Conservation (phyloP, 2,329 filamentous ascomycete species). For the Coniochaeta ligniaria region DNA sequence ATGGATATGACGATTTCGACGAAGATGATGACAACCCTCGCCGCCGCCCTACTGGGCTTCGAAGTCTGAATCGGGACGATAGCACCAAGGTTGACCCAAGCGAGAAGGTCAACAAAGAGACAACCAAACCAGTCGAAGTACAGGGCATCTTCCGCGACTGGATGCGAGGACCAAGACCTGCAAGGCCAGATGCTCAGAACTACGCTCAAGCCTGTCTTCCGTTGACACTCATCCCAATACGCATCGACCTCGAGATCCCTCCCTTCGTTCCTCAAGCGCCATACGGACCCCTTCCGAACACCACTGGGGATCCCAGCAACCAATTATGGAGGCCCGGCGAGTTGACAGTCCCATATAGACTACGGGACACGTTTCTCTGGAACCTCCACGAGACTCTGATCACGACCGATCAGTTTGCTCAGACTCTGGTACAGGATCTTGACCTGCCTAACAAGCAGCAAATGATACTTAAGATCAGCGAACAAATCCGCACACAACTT, state of each 20-base stretch:
- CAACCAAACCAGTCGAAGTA: slow-evolving; percentile 68
- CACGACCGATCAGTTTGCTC: slow-evolving; percentile 94
- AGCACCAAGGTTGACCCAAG: slow-evolving; percentile 54
- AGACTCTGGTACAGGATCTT: slow-evolving; percentile 81
- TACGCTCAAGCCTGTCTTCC: slow-evolving; percentile 68
- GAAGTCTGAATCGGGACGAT: slow-evolving; percentile 76
- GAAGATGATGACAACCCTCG: slow-evolving; percentile 69
- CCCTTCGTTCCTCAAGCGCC: slow-evolving; percentile 63
- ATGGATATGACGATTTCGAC: slow-evolving; percentile 77
- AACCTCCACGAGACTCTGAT: slow-evolving; percentile 92
- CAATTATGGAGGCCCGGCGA: slow-evolving; percentile 78
- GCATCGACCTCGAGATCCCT: slow-evolving; percentile 89
- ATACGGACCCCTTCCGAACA: slow-evolving; percentile 52
- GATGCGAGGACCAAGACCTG: slow-evolving; percentile 67
- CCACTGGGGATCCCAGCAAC: slow-evolving; percentile 61
- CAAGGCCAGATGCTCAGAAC: slow-evolving; percentile 52
- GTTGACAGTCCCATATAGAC: slow-evolving; percentile 71
- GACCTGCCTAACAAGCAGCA: slow-evolving; percentile 72
- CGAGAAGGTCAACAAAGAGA: slow-evolving; percentile 80
- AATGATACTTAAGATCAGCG: slow-evolving; percentile 76
- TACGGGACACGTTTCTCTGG: slow-evolving; percentile 96
- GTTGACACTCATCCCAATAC: slow-evolving; percentile 86
- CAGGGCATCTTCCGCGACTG: slow-evolving; percentile 93
- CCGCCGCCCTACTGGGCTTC: slow-evolving; percentile 74
- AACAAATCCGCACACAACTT: slow-evolving; percentile 88